Evolutionary conservation across 768 basidiomycete species (phyloP), one percentile per base, ranked within the genome.

Genomic region (Agrocybe pediades): DNA sequence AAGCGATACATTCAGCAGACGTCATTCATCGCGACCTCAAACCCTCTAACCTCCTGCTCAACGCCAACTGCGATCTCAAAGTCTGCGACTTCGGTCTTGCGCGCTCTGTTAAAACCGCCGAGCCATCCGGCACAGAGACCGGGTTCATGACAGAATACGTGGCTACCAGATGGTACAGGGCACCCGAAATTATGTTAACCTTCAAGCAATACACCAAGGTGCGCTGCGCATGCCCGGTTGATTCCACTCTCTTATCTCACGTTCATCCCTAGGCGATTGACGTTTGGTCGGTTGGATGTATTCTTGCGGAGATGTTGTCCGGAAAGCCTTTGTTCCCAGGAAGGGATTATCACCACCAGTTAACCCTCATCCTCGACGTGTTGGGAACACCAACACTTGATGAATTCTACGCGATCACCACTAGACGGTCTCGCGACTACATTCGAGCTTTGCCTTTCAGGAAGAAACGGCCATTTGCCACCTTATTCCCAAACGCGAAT

Each of bases 151-250:
- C 93, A 1, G 92, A 94, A 85, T 96, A 95, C 65, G 97, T 99
- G 45, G 96, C 97, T 2, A 98, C 97, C 21, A 80, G 97, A 62
- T 99, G 97, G 97, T 99, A 98, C 67, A 86, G 97, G 30, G 97
- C 97, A 0, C 97, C 97, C 0, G 97, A 99, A 70, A 95, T 99
- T 74, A 99, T 99, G 97, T 80, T 99, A 47, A 97, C 95, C 9
- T 98, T 98, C 80, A 96, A 97, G 68, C 90, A 97, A 69, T 99
- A 99, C 74, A 96, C 95, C 47, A 95, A 95, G 75, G 89, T 84
- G 53, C 50, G 71, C 55, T 13, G 21, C 26, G 26, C 48, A 21
- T 20, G 9, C 55, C 43, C 21, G 21, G 41, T 41, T 24, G 48
- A 41, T 49, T 53, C 13, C 39, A 33, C 46, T 30, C 25, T 24